Base-by-base conservation (phyloP, 139 green algal species). In the Chlorella sp. region DNA sequence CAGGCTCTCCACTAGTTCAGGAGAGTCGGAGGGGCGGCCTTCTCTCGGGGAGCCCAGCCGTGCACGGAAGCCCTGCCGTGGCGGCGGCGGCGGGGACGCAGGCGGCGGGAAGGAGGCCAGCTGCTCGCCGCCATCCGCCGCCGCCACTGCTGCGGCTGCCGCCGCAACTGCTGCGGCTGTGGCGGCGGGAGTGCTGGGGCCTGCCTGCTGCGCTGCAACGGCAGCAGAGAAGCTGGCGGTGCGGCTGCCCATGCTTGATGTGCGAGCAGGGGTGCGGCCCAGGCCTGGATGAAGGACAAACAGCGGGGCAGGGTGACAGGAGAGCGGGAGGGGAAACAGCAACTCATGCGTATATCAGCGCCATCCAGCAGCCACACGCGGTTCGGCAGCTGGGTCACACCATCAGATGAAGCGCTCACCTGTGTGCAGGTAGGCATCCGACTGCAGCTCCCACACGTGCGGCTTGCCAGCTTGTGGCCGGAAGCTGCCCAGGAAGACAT, bases 401-500 rank as follows among this genome's bases (percentile, higher is more conserved):
- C 76, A 9, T 21, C 21, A 56, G 5, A 15, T 28, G 18, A 38
- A 15, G 15, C n/a, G 23, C 34, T 26, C 30, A 60, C 81, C 81
- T 34, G 39, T 83, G 86, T 97, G 95, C 69, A 98, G 89, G 90
- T 96, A 96, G 57, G 94, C 83, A 78, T 98, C 95, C 0, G 83
- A 90, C 76, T 95, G 94, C 34, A 98, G 92, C 71, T 97, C 93
- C 95, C 95, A 98, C 7, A 98, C 51, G 13, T 90, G 86, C 3
- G 93, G 90, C 74, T 92, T 88, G 64, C 89, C 90, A 23, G 87
- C 88, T 32, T 23, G 32, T 1, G 91, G 91, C 65, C 88, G 34
- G 63, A 88, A 88, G 25, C 16, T 90, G 44, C 96, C 96, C 64
- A 98, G 91, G 80, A 98, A 98, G 32, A 99, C 88, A 89, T 99